Base-by-base conservation (phyloP, 352 stramenopile species). In the Pythium rishiriense region DNA sequence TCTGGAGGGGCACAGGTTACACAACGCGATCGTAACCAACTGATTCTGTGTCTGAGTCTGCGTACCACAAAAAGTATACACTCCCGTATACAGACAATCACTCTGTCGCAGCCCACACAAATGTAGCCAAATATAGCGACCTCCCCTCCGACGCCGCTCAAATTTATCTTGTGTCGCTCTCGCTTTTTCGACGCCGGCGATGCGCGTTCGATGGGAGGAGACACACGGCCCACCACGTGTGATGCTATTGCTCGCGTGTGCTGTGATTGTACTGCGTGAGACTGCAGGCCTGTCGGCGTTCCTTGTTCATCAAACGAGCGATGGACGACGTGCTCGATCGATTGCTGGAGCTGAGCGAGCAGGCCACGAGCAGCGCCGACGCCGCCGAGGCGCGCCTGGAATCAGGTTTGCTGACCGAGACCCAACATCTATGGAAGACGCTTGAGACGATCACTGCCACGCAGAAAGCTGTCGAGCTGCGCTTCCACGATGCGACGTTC, bases 341-440 rank as follows among this genome's bases (percentile, higher is more conserved):
- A 7, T 28, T 72, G 24, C 55, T 41, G 26, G 66, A 67, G 45
- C 51, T 72, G 31, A 53, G 42, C 29, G 31, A 53, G 9, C 15
- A 31, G 25, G 62, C 37, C 15, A 17, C 37, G 4, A 56, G 6
- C 11, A 35, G 12, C 8, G 51, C 24, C 19, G 3, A 28, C 15
- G 15, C 11, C 4, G 37, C 1, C 14, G 14, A 17, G 8, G 37
- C 37, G 47, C 51, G 33, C 8, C 54, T 8, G 17, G 42, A 47
- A 22, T 56, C 17, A 57, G 57, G 15, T 69, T 73, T 24, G 55
- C 70, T 9, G 33, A 41, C 57, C 0, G 79, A 90, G 53, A 76
- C 71, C 3, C 72, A 74, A n/a, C 74, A 76, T 53, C 64, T 88
- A 3, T 90, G 81, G 81, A 71, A 72, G 11, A 74, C 78, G 14